Percentiles rank a stretch among this genome's conserved stretches.
Evolutionary conservation across 164 flowering plant species (phyloP).

Genomic region (Stephania cephalantha): DNA sequence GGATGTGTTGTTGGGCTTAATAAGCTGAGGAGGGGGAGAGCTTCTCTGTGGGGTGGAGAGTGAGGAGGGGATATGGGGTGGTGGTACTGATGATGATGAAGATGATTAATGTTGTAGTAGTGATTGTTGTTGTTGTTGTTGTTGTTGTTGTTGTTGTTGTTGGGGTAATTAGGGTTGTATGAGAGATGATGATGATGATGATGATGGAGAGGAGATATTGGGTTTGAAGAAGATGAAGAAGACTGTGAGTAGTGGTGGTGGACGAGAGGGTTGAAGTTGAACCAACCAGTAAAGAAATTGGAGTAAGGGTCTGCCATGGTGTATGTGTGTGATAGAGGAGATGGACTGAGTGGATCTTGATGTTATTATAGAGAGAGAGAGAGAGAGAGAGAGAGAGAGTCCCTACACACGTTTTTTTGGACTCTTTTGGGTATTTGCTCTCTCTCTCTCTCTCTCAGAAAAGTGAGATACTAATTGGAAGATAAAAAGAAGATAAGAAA

Average conservation of each 20-base stretch:
- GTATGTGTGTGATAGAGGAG: slow-evolving; percentile 11
- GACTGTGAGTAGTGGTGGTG: slow-evolving; percentile 23
- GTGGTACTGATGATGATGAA: slow-evolving; percentile 9
- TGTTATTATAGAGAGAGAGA: slow-evolving; percentile 24
- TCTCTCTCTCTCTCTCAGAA: neutral
- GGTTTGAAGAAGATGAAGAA: slow-evolving; percentile 23
- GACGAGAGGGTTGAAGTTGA: slow-evolving; percentile 25
- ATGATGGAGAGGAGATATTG: slow-evolving; percentile 14
- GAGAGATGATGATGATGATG: slow-evolving; percentile 17
- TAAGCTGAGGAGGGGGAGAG: slow-evolving; percentile 70
- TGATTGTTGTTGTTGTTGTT: slow-evolving; percentile 16
- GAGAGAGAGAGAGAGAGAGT: slow-evolving; percentile 10
- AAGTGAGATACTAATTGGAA: slow-evolving; percentile 13
- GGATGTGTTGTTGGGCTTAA: slow-evolving; percentile 52
- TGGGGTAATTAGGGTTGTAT: slow-evolving; percentile 19
- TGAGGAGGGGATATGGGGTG: slow-evolving; percentile 30
- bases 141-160: slow-evolving; percentile 4
- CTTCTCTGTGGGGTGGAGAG: slow-evolving; percentile 75
- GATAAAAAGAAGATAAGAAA: slow-evolving; percentile 7
- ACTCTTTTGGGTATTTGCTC: neutral
- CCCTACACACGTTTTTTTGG: slow-evolving; percentile 2
- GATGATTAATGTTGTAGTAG: slow-evolving; percentile 2
- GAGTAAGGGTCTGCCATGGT: slow-evolving; percentile 61
- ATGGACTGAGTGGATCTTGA: slow-evolving; percentile 15
- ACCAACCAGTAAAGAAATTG: slow-evolving; percentile 54